Base-by-base conservation (phyloP, 768 basidiomycete species). In the Tubosaeta brunneosetosa region DNA sequence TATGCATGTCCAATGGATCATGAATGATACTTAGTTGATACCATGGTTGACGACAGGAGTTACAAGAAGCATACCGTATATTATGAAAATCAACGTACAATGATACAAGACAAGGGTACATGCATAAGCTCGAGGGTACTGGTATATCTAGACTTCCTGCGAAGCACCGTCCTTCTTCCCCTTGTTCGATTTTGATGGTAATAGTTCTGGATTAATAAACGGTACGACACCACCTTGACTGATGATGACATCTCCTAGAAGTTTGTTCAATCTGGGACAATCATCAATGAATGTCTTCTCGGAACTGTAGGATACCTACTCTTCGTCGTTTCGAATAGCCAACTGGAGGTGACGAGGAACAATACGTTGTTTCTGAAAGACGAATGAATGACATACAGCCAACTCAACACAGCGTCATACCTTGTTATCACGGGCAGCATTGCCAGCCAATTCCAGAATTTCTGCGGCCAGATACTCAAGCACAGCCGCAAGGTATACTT, bases 381-480 rank as follows among this genome's bases (percentile, higher is more conserved):
- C 13, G 5, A 27, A 3, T 53, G 11, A 53, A 45, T 4, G 8
- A 1, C 6, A 36, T 1, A n/a, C n/a, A 27, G 5, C 7, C 12
- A 1, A 47, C 11, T 5, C 16, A 33, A 17, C 6, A 10, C 25
- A 41, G 5, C 2, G 2, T 10, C 42, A 17, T 50, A 71, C 68
- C 64, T 88, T 86, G 75, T 88, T 84, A 65, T 90, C 86, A 55
- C 84, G 80, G 45, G 88, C 87, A 33, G 83, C 81, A 61, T 83
- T 84, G 5, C 91, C 91, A 49, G 91, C 88, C 42, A 92, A 76
- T 70, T 93, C 91, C 48, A 92, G 80, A 63, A 94, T 84, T 70
- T 94, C 91, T 27, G 91, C 91, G 6, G 84, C 80, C 34, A 94
- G 79, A 69, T 94, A 93, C 70, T 93, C 91, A 26, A 93, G 78